phyloP scores from a whole-genome alignment of 2,329 filamentous ascomycete genomes.

The Fusarium udum region DNA sequence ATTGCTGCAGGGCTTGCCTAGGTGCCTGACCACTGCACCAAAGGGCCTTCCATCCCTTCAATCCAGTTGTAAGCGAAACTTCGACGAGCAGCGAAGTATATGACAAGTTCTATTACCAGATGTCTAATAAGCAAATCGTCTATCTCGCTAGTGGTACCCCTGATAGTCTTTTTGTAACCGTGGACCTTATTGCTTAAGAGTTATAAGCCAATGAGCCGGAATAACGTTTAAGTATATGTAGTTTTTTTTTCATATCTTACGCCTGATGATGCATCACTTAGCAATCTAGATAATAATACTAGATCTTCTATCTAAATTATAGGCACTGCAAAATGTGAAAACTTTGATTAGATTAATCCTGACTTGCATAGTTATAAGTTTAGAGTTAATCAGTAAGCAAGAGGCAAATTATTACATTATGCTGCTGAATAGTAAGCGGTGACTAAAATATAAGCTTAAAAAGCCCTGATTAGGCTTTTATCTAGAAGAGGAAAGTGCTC shows the following conservation, averaged over 20 bases:
- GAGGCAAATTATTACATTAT: not conserved
- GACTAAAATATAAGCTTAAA: not conserved
- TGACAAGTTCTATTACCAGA: not conserved
- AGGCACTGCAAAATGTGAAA: fast-evolving
- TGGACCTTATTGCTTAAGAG: not conserved
- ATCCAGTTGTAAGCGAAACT: not conserved
- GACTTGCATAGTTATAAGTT: not conserved
- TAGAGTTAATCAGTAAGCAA: not conserved
- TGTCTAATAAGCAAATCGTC: not conserved
- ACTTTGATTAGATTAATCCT: not conserved
- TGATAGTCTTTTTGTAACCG: too few relatives aligned
- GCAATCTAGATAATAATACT: fast-evolving
- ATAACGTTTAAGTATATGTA: too few relatives aligned
- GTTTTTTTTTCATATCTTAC: too few relatives aligned
- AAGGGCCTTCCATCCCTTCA: too few relatives aligned
- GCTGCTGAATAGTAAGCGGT: not conserved
- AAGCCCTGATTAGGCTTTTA: not conserved
- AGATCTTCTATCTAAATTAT: fast-evolving
- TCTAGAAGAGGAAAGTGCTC: not conserved
- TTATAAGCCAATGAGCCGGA: fast-evolving
- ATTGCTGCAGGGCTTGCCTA: too few relatives aligned
- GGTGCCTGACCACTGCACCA: too few relatives aligned
- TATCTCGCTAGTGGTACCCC: not conserved
- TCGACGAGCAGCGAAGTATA: not conserved
- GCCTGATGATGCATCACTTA: not conserved